These are phyloP conservation scores for Acarospora socialis DNA, from an alignment of 2,329 filamentous ascomycete species.

Conservation along the genomic window DNA sequence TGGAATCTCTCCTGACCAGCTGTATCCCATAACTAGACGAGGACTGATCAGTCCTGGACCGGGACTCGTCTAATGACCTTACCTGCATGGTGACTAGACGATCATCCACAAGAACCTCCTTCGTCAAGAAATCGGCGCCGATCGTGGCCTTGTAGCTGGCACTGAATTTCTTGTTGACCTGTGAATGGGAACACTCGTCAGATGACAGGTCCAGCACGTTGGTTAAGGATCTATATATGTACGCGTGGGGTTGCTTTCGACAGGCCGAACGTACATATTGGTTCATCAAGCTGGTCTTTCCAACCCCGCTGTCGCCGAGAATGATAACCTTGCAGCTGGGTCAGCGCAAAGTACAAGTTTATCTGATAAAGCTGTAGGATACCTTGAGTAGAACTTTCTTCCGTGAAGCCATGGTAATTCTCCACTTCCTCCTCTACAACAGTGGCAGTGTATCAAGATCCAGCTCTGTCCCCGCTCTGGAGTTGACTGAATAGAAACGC, in stretches of 20 bases:
- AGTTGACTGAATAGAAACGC: too few species aligned
- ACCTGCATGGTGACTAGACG: constrained; percentile 97
- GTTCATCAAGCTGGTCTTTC: constrained; percentile 99
- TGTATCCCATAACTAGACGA: constrained; percentile 82
- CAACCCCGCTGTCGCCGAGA: constrained; percentile 94
- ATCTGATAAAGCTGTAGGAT: constrained; percentile 13
- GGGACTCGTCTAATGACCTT: constrained; percentile 20
- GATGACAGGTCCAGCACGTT: not conserved
- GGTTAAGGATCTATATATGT: constrained; percentile 3
- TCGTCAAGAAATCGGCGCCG: constrained; percentile 94
- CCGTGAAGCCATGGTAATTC: constrained; percentile 51
- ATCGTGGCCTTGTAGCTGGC: constrained; percentile 99
- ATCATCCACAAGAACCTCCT: constrained; percentile 94
- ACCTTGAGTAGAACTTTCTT: constrained; percentile 92
- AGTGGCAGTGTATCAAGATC: too few species aligned
- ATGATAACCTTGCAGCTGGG: constrained; percentile 67
- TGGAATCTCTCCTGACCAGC: constrained; percentile 96
- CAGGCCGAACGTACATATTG: constrained; percentile 71
- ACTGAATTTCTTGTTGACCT: constrained; percentile 99
- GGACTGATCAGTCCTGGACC: not conserved
- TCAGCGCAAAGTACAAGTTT: constrained; percentile 12
- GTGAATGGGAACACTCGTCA: constrained; percentile 13
- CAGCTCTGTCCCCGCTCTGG: too few species aligned
- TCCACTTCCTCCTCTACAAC: too few species aligned
- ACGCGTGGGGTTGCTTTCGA: not conserved